These are phyloP conservation scores for Xylaria flabelliformis DNA, from an alignment of 495 filamentous ascomycete genomes.

Conservation along the genomic window DNA sequence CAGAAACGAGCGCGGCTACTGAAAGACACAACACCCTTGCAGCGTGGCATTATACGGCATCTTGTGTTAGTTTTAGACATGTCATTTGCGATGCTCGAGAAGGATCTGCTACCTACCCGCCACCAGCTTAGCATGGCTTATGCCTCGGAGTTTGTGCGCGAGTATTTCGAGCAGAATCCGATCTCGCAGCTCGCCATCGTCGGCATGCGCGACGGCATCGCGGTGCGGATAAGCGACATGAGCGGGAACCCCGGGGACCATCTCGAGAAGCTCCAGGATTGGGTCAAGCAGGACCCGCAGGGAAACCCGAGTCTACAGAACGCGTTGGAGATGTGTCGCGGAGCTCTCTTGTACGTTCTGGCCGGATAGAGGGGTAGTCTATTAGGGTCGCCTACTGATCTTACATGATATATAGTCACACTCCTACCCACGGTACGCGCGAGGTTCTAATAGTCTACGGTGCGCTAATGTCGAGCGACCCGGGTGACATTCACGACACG, in stretches of 20 bases:
- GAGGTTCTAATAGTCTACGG: conserved; percentile 93
- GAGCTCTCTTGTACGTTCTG: conserved; percentile 74
- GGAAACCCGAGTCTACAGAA: conserved; percentile 93
- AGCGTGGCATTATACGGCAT: conserved; percentile 96
- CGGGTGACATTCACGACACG: conserved; percentile 93
- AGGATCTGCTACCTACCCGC: conserved; percentile 87
- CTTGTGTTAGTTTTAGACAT: conserved; percentile 92
- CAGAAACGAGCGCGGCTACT: conserved; percentile 64
- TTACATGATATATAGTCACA: conserved; percentile 62
- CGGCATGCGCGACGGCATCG: conserved; percentile 90
- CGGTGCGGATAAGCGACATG: conserved; percentile 83
- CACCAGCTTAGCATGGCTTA: conserved; percentile 83
- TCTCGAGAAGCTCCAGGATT: conserved; percentile 72
- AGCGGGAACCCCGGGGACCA: conserved; percentile 91
- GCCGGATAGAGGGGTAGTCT: background rate
- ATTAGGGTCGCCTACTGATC: conserved; percentile 9
- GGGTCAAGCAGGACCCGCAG: conserved; percentile 80
- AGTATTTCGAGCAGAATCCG: conserved; percentile 99
- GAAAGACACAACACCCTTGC: conserved; percentile 90
- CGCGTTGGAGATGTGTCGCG: conserved; percentile 91
- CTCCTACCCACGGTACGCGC: conserved; percentile 89
- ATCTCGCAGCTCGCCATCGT: conserved; percentile 93
- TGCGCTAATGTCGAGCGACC: conserved; percentile 86
- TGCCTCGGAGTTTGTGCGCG: conserved; percentile 84
- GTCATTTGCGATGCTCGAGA: conserved; percentile 91